These are phyloP conservation scores for Taiozyma onychis DNA, from an alignment of 1,139 yeast species.

Conservation along the genomic window DNA sequence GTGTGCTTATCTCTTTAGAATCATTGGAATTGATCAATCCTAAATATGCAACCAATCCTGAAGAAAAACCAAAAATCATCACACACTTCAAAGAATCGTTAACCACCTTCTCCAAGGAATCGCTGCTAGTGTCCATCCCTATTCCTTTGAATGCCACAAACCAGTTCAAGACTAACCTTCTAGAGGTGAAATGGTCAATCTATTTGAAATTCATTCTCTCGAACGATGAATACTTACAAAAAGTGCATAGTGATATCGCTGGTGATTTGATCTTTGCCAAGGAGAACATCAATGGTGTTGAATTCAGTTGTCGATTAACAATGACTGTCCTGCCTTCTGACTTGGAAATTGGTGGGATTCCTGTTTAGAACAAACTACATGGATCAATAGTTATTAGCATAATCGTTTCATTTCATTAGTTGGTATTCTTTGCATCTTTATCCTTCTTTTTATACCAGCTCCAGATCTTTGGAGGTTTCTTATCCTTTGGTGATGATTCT, in stretches of 20 bases:
- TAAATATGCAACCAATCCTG: slow-evolving; percentile 15
- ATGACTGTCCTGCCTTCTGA: slow-evolving; percentile 28
- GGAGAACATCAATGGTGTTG: slow-evolving; percentile 29
- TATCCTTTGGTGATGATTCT: slow-evolving; percentile 2
- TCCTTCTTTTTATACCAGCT: slow-evolving; percentile 15
- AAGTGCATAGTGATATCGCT: slow-evolving; percentile 15
- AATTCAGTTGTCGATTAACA: slow-evolving; percentile 31
- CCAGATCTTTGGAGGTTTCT: slow-evolving; percentile 14
- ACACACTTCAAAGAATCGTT: slow-evolving; percentile 26
- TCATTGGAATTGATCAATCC: slow-evolving; percentile 27
- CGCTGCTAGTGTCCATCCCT: slow-evolving; percentile 25
- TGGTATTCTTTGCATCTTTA: not conserved
- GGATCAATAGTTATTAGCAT: not conserved
- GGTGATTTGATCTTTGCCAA: slow-evolving; percentile 15
- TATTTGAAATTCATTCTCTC: slow-evolving; percentile 26
- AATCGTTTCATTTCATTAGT: slow-evolving; percentile 10
- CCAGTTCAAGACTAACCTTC: slow-evolving; percentile 32
- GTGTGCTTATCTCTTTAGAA: slow-evolving; percentile 27
- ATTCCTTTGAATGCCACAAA: slow-evolving; percentile 29
- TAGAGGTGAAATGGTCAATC: slow-evolving; percentile 31
- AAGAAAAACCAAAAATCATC: slow-evolving; percentile 16
- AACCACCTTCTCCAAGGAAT: slow-evolving; percentile 24
- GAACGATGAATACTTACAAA: slow-evolving; percentile 4
- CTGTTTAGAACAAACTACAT: slow-evolving; percentile 3
- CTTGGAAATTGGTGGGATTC: slow-evolving; percentile 28